A percentile compares a stretch with the other conserved stretches of the same genome.
These are phyloP conservation scores for Trichoderma sp. DNA, from an alignment of 2,329 filamentous ascomycete genomes.

Conservation along the genomic window DNA sequence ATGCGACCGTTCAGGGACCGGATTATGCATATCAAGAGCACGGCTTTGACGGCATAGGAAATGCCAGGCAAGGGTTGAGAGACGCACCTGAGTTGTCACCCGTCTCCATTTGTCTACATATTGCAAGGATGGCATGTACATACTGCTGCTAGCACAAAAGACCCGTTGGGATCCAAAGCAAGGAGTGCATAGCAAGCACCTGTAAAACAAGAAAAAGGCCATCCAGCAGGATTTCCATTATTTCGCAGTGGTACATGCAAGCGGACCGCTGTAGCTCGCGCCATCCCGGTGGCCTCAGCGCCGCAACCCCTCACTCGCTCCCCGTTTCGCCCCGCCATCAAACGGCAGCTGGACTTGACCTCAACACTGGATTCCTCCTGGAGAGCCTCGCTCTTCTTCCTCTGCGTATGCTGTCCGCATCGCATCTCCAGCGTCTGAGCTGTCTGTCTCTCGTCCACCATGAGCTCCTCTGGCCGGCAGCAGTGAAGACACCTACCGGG, in stretches of 20 bases:
- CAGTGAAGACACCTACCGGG: background rate
- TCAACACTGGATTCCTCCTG: background rate
- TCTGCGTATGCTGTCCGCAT: background rate
- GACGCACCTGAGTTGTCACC: background rate
- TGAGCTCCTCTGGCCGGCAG: background rate
- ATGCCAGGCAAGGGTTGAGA: background rate
- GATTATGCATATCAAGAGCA: background rate
- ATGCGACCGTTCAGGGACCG: background rate
- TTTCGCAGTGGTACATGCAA: background rate
- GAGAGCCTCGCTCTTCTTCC: background rate
- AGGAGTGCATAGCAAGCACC: background rate
- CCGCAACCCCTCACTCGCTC: conserved; percentile 17
- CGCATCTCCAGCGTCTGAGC: background rate
- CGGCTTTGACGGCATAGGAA: background rate
- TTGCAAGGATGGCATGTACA: background rate
- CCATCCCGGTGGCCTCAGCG: background rate
- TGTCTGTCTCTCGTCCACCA: background rate
- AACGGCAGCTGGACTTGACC: conserved; percentile 16
- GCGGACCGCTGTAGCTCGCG: conserved; percentile 18
- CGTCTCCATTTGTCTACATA: conserved; percentile 8
- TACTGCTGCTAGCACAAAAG: background rate
- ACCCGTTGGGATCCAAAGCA: background rate
- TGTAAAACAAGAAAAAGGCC: background rate
- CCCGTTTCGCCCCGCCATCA: conserved; percentile 15
- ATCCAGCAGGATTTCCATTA: background rate